Evolutionary conservation across 495 filamentous ascomycete genomes (phyloP).

Genomic region (Podospora fimiseda): DNA sequence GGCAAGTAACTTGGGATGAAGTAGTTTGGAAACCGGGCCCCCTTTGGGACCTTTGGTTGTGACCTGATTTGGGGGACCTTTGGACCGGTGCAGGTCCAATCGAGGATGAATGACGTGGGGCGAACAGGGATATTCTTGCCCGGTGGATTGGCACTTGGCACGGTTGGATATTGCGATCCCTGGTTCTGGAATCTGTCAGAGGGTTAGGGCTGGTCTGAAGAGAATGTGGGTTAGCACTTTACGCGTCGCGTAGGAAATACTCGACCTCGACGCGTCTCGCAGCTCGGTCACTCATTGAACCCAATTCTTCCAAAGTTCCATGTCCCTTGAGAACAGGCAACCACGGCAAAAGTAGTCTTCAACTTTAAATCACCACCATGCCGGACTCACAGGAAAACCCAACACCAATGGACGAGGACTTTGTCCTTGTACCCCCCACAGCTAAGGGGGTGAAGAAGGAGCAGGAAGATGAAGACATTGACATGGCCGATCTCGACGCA

Average conservation of each 20-base stretch:
- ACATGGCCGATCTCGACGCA: conserved; percentile 15
- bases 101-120: conserved; percentile 1
- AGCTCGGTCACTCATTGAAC: background rate
- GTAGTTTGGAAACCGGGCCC: too few relatives aligned
- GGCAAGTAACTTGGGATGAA: too few relatives aligned
- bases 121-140: too few relatives aligned
- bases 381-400: conserved; percentile 12
- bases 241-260: conserved; percentile 1
- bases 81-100: background rate
- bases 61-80: background rate
- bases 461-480: conserved; percentile 10
- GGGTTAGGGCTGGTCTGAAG: too few relatives aligned
- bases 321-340: too few relatives aligned
- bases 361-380: conserved; percentile 7
- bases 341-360: too few relatives aligned
- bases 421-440: background rate
- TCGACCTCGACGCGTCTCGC: conserved; percentile 13
- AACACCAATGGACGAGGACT: conserved; percentile 13
- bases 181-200: too few relatives aligned
- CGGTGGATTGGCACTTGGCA: too few relatives aligned
- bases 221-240: too few relatives aligned
- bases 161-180: too few relatives aligned
- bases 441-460: background rate
- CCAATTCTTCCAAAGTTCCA: too few relatives aligned
- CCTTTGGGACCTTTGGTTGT: background rate